Base-by-base conservation (phyloP, 2,329 filamentous ascomycete genomes). In the Periconia macrospinosa region DNA sequence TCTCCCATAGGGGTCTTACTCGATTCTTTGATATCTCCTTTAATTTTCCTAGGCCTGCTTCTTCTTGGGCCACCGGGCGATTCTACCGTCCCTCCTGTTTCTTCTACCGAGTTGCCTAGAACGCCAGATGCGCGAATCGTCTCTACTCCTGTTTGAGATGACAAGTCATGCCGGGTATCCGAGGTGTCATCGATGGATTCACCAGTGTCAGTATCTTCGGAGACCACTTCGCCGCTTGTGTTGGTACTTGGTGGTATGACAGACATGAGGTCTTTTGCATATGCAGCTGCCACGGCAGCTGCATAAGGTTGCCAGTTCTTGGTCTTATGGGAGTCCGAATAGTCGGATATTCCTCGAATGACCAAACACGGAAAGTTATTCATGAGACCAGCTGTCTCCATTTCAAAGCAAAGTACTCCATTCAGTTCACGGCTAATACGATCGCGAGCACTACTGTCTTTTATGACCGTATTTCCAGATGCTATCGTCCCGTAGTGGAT, bases 311-410 rank as follows among this genome's bases (percentile, higher is more conserved):
- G 51, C 58, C 54, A 61, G 13, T 30, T 20, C 33, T 59, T 56
- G 48, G 58, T 60, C 51, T 62, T 62, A 35, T 62, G 53, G 11
- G 55, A 54, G 49, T 62, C 58, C 17, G 57, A 33, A 43, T 62
- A 62, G 47, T 62, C 56, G 45, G 48, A 57, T 43, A 62, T 62
- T 2, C 59, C 59, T 14, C 59, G 57, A 40, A 62, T 47, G 1
- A 62, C 55, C 2, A 62, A 27, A 41, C 58, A 60, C 9, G 57
- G 59, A 41, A 60, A 61, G 49, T 45, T 46, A 49, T 58, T 53
- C 54, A 66, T 63, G 49, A 67, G 59, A 47, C 61, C 65, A 50
- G 49, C 49, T 17, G 49, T 41, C 20, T 50, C 49, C 49, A 50
- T 51, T 17, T 51, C 49, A 33, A 51, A 60, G 50, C 59, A 60